Evolutionary conservation across 1,284 basidiomycete genomes (phyloP).

Genomic region (Laetiporus sulphureus): DNA sequence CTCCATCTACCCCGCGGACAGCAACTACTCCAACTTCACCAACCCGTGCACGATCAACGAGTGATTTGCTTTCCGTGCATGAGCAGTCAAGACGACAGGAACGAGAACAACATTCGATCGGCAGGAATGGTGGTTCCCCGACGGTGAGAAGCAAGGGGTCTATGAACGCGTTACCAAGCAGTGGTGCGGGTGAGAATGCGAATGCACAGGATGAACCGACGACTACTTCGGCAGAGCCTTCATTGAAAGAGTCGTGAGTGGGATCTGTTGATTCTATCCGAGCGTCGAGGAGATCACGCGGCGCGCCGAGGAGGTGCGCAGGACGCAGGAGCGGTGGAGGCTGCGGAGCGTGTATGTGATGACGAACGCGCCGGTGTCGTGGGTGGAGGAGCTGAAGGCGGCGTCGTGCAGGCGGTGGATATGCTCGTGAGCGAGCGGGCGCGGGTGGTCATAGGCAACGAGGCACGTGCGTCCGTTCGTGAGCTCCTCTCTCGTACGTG

Average conservation of each 20-base stretch:
- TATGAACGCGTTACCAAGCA: slow-evolving; percentile 12
- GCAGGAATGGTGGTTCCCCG: slow-evolving; percentile 8
- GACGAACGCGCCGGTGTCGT: too few species aligned
- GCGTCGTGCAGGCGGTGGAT: too few species aligned
- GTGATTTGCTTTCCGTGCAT: slow-evolving; percentile 45
- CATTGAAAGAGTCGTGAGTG: slow-evolving; percentile 28
- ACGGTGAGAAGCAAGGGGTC: slow-evolving; percentile 17
- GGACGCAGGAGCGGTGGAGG: too few species aligned
- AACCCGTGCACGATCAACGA: slow-evolving; percentile 46
- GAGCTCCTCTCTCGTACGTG: too few species aligned
- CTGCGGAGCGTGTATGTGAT: too few species aligned
- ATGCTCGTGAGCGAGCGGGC: too few species aligned
- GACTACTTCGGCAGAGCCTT: slow-evolving; percentile 14
- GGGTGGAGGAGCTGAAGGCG: too few species aligned
- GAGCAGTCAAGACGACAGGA: slow-evolving; percentile 34
- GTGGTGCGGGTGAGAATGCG: slow-evolving; percentile 3
- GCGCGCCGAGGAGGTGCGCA: too few species aligned
- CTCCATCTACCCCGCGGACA: slow-evolving; percentile 8
- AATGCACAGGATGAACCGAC: slow-evolving; percentile 11
- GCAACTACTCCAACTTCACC: slow-evolving; percentile 31
- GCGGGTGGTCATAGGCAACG: too few species aligned
- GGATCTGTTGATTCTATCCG: too few species aligned
- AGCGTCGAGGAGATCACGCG: too few species aligned
- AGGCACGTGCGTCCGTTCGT: too few species aligned
- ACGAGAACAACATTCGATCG: slow-evolving; percentile 17